Conservation (phyloP, 176 grass and related monocot species). For the Avena atlantica region DNA sequence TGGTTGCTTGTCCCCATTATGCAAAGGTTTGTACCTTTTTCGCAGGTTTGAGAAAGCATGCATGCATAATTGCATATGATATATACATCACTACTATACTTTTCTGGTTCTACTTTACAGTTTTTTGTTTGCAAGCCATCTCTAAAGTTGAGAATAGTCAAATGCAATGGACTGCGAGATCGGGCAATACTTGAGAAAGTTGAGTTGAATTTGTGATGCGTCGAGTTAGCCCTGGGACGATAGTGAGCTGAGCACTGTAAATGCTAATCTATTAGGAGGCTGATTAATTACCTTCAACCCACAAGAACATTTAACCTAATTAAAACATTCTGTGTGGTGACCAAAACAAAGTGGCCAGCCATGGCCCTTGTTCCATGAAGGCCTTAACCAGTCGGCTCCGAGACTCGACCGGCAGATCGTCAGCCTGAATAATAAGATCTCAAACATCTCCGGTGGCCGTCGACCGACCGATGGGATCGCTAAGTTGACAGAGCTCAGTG, state of each 20-base stretch:
- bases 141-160: neutral
- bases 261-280: neutral
- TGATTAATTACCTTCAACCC: neutral
- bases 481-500: too few species aligned
- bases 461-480: too few species aligned
- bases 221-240: neutral
- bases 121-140: too few species aligned
- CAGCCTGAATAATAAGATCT: too few species aligned
- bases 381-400: too few species aligned
- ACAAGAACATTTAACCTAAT: too few species aligned
- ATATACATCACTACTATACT: neutral
- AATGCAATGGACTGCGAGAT: neutral
- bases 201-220: too few species aligned
- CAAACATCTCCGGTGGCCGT: too few species aligned
- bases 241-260: neutral
- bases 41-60: neutral
- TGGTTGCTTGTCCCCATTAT: conserved; percentile 21
- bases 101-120: neutral
- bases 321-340: too few species aligned
- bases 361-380: too few species aligned
- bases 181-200: neutral
- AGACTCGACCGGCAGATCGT: too few species aligned
- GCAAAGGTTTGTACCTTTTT: neutral
- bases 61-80: neutral
- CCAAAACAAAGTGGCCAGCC: too few species aligned